Percentiles rank a stretch among this genome's conserved stretches.
phyloP scores from a whole-genome alignment of 306 rosid species.

The Castanea crenata region DNA sequence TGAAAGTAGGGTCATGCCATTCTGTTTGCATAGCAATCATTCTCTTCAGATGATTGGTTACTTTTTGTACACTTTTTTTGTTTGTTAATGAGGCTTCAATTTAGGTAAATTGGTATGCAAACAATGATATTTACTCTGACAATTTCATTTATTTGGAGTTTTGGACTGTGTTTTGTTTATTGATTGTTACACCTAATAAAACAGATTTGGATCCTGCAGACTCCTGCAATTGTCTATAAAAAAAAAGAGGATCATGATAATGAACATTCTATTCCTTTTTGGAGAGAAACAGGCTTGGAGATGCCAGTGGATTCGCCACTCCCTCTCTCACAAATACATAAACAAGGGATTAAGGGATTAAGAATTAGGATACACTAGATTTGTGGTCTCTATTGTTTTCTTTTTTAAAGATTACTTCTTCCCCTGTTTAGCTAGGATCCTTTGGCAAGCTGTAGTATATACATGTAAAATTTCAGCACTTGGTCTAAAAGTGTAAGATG shows the following conservation, averaged over 20 bases:
- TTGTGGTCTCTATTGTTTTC: slow-evolving; percentile 28
- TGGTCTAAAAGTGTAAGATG: slow-evolving; percentile 56
- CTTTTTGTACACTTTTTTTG: too few species aligned
- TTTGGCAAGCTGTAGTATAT: slow-evolving; percentile 16
- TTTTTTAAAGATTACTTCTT: slow-evolving; percentile 12
- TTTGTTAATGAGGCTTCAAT: background rate
- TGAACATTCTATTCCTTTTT: background rate
- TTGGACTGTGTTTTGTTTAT: background rate
- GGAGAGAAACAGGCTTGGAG: background rate
- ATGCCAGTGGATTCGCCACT: background rate
- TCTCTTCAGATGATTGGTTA: too few species aligned
- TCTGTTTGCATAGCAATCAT: background rate
- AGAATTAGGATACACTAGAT: slow-evolving; percentile 36
- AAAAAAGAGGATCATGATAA: background rate
- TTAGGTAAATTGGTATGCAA: background rate
- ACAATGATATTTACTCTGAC: background rate
- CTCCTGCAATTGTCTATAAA: background rate
- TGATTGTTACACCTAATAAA: too few species aligned
- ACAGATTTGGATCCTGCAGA: background rate
- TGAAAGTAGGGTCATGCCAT: background rate
- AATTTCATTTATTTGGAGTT: background rate
- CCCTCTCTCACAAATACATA: too few species aligned
- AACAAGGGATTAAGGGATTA: background rate
- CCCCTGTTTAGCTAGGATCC: slow-evolving; percentile 49
- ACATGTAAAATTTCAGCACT: slow-evolving; percentile 34